Conservation (phyloP, 129 eudicot species). For the Sambucus nigra region DNA sequence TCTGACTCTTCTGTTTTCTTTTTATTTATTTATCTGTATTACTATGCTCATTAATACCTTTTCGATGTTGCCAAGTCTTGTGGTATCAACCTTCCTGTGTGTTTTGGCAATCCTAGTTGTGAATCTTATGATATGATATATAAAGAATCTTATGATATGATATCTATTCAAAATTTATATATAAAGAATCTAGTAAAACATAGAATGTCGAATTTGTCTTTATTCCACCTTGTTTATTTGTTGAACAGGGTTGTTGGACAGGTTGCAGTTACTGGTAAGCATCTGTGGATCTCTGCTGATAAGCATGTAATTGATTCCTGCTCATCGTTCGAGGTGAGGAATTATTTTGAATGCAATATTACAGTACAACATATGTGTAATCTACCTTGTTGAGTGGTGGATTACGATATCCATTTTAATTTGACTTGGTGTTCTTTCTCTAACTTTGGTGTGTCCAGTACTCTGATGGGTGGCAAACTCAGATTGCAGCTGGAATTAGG, state of each 20-base stretch:
- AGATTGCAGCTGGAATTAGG: slow-evolving; percentile 72
- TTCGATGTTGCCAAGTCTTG: too few species aligned
- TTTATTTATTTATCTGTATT: too few species aligned
- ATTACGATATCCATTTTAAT: background rate
- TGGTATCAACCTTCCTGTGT: too few species aligned
- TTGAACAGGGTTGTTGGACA: slow-evolving; percentile 61
- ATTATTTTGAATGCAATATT: slow-evolving; percentile 1
- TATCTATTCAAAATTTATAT: too few species aligned
- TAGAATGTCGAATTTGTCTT: background rate
- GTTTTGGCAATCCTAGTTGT: background rate
- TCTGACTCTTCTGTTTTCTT: too few species aligned
- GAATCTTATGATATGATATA: background rate
- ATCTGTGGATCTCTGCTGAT: slow-evolving; percentile 60
- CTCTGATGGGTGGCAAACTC: slow-evolving; percentile 60
- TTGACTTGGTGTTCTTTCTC: slow-evolving; percentile 8
- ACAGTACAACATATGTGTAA: background rate
- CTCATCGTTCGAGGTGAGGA: slow-evolving; percentile 48
- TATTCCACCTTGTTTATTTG: slow-evolving; percentile 3
- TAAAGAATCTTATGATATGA: too few species aligned
- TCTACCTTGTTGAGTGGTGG: background rate
- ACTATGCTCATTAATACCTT: too few species aligned
- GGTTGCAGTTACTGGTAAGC: slow-evolving; percentile 75
- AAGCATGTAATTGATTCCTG: slow-evolving; percentile 27
- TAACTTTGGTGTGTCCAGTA: slow-evolving; percentile 35
- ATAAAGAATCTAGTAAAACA: background rate